Evolutionary conservation across 306 rosid species (phyloP), one percentile per base, ranked within the genome.

Genomic region (Trifolium dubium): DNA sequence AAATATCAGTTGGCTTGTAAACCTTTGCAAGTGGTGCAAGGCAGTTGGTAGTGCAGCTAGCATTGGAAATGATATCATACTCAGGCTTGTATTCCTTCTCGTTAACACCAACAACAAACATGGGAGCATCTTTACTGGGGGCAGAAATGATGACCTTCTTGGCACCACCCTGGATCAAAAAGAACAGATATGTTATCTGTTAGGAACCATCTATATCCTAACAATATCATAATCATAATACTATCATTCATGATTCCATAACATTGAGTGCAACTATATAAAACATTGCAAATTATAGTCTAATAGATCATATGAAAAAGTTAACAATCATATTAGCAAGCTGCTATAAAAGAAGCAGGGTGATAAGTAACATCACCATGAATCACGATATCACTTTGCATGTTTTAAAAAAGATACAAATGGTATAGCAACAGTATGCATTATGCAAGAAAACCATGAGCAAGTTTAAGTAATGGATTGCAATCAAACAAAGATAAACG

Each of bases 111-210:
- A 92, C 87, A 8, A 92, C 98, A 54, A 92, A 92, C 98, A 92
- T 89, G 35, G 98, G 98, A 11, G 98, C 98, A 84, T 92, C 96
- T 80, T 88, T 92, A 44, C 98, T 89, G 9, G 96, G 97, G 35
- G 98, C 98, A 5, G 98, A 92, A 79, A 92, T 92, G 72, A 92
- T 76, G 73, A 92, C 96, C 89, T 92, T 92, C 92, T 92, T 89
- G 2, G 96, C 98, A 67, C 98, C 97, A 66, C 96, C 97, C 97
- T 92, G 85, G 11, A 55, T 10, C 6, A 60, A 39, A 29, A 63
- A 8, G 32, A 23, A 29, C 1, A 15, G n/a, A n/a, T n/a, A n/a
- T n/a, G n/a, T n/a, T n/a, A n/a, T n/a, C n/a, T n/a, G n/a, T n/a
- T n/a, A n/a, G n/a, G n/a, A n/a, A n/a, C n/a, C n/a, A n/a, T n/a